Evolutionary conservation across 495 filamentous ascomycete species (phyloP).

Genomic region (Xylaria flabelliformis): DNA sequence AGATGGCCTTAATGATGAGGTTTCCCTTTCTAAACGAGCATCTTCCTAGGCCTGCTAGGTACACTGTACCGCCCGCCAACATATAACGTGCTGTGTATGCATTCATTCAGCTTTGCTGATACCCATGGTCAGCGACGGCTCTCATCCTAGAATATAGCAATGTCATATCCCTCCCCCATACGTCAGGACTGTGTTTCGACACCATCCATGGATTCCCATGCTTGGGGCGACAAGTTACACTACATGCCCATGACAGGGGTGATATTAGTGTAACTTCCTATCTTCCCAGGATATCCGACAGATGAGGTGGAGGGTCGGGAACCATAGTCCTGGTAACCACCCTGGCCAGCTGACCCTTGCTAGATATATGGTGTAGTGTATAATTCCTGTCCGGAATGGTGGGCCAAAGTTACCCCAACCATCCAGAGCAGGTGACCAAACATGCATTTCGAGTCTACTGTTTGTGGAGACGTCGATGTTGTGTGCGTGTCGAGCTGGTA

Average conservation of each 20-base stretch:
- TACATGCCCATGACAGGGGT: constrained; percentile 13
- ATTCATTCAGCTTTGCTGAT: constrained; percentile 8
- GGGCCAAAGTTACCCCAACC: constrained; percentile 29
- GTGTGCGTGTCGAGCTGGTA: constrained; percentile 17
- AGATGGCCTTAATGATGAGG: constrained; percentile 2
- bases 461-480: constrained; percentile 19
- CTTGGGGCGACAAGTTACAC: constrained; percentile 6
- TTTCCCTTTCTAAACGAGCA: constrained; percentile 7
- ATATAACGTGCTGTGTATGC: not conserved
- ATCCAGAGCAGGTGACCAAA: constrained; percentile 27
- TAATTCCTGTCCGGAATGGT: constrained; percentile 20
- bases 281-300: constrained; percentile 26
- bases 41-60: not conserved
- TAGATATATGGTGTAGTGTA: constrained; percentile 13
- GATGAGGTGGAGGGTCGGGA: constrained; percentile 28
- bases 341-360: constrained; percentile 25
- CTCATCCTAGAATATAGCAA: constrained; percentile 17
- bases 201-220: constrained; percentile 18
- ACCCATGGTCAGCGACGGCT: constrained; percentile 13
- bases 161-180: constrained; percentile 12
- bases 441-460: constrained; percentile 20
- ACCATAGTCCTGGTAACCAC: constrained; percentile 31
- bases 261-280: constrained; percentile 13
- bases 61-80: not conserved
- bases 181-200: constrained; percentile 23